A percentile compares a stretch with the other conserved stretches of the same genome.
Evolutionary conservation across 371 early-diverging fungal species (phyloP).

Genomic region (Mucor lusitanicus): DNA sequence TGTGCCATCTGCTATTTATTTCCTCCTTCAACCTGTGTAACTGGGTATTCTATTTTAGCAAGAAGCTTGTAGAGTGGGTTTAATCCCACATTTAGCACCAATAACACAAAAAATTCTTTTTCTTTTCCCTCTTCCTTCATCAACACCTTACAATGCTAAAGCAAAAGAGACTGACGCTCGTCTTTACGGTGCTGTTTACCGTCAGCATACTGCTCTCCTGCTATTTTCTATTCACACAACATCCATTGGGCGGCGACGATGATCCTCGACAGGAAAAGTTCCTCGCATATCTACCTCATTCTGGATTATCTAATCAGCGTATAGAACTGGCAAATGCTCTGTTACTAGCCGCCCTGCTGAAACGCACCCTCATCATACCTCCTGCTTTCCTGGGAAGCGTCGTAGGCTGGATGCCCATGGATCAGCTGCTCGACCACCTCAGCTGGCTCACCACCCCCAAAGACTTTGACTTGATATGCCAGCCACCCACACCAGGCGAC

Average conservation of each 20-base stretch:
- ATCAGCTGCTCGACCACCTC: constrained; percentile 36
- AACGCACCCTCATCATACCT: constrained; percentile 60
- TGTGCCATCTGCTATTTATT: background rate
- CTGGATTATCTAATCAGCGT: constrained; percentile 65
- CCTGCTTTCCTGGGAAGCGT: constrained; percentile 50
- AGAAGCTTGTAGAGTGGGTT: background rate
- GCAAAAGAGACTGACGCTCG: constrained; percentile 1
- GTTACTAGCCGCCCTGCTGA: constrained; percentile 46
- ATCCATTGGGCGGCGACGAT: background rate
- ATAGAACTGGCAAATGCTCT: constrained; percentile 60
- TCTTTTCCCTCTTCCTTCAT: constrained; percentile 1
- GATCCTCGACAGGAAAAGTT: constrained; percentile 31
- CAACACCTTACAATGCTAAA: constrained; percentile 5
- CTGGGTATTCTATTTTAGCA: background rate
- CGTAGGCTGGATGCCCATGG: constrained; percentile 46
- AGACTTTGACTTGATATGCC: constrained; percentile 25
- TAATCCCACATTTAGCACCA: background rate
- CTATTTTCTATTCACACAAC: background rate
- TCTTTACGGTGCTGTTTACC: background rate
- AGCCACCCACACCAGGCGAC: constrained; percentile 17
- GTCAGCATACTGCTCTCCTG: background rate
- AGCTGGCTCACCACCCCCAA: constrained; percentile 36
- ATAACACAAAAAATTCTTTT: constrained; percentile 8
- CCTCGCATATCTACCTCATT: constrained; percentile 60
- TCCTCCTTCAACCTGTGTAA: background rate